phyloP scores from a whole-genome alignment of 2,329 filamentous ascomycete species.

The Aspergillus tamarii region DNA sequence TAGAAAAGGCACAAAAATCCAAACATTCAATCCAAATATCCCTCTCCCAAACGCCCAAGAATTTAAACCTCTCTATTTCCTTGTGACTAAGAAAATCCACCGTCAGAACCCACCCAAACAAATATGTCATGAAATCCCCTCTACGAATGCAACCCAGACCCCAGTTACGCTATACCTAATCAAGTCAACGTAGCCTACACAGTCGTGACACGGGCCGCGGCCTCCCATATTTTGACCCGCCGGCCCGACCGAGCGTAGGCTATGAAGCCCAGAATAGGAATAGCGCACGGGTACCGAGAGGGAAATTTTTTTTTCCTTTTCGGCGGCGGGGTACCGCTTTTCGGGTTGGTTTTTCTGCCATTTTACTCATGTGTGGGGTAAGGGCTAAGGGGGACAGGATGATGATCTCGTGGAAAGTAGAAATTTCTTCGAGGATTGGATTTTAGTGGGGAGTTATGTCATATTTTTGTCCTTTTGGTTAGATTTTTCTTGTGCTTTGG shows the following conservation, averaged over 20 bases:
- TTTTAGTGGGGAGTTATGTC: not conserved
- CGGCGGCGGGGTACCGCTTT: not conserved
- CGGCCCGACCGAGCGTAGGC: not conserved
- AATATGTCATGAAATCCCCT: not conserved
- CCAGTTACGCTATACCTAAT: not conserved
- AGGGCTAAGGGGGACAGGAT: not conserved
- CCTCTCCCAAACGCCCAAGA: not conserved
- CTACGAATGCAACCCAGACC: no score
- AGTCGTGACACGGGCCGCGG: not conserved
- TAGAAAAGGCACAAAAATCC: not conserved
- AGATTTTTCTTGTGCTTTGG: not conserved
- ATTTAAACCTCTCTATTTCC: not conserved
- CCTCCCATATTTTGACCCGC: not conserved
- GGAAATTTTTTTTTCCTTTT: not conserved
- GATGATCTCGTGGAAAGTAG: not conserved
- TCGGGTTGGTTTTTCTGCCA: not conserved
- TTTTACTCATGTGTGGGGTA: not conserved
- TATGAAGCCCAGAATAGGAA: not conserved
- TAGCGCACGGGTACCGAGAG: not conserved
- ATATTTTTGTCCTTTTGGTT: not conserved
- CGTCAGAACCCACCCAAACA: not conserved
- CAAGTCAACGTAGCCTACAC: not conserved
- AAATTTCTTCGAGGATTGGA: not conserved
- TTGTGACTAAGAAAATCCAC: not conserved
- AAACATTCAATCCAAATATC: not conserved